These are phyloP conservation scores for Anethum foeniculum DNA, from an alignment of 140 eudicot species.

Conservation along the genomic window DNA sequence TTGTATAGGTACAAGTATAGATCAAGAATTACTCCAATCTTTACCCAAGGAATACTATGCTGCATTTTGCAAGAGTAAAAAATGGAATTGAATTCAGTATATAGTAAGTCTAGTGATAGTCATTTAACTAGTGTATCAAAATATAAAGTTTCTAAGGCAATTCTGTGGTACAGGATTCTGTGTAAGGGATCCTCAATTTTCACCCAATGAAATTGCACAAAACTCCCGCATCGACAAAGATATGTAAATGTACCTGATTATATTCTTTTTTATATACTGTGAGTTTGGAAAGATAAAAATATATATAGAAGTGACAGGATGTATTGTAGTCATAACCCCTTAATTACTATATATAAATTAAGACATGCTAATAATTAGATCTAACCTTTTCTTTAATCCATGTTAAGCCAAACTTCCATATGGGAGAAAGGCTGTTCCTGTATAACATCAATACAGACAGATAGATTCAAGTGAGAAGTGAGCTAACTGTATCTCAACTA, in stretches of 20 bases:
- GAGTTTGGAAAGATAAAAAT: neutral
- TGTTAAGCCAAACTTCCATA: neutral
- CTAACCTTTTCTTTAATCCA: conserved; percentile 3
- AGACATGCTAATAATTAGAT: neutral
- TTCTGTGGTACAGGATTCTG: neutral
- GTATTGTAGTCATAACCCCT: neutral
- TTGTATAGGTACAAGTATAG: neutral
- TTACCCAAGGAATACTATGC: neutral
- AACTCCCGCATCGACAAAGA: neutral
- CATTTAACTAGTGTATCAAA: neutral
- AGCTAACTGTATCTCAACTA: conserved; percentile 1
- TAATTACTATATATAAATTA: neutral
- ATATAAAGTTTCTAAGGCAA: neutral
- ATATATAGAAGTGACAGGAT: neutral
- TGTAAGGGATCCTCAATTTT: neutral
- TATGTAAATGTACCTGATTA: neutral
- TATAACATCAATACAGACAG: conserved; percentile 8
- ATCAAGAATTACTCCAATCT: neutral
- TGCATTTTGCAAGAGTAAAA: neutral
- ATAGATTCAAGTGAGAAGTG: neutral
- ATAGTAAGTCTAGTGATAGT: neutral
- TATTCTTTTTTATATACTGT: too few relatives aligned
- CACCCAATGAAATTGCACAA: neutral
- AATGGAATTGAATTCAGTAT: neutral
- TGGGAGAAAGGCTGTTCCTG: conserved; percentile 11